Evolutionary conservation across 768 basidiomycete species (phyloP).

Genomic region (Kwoniella dejecticola): DNA sequence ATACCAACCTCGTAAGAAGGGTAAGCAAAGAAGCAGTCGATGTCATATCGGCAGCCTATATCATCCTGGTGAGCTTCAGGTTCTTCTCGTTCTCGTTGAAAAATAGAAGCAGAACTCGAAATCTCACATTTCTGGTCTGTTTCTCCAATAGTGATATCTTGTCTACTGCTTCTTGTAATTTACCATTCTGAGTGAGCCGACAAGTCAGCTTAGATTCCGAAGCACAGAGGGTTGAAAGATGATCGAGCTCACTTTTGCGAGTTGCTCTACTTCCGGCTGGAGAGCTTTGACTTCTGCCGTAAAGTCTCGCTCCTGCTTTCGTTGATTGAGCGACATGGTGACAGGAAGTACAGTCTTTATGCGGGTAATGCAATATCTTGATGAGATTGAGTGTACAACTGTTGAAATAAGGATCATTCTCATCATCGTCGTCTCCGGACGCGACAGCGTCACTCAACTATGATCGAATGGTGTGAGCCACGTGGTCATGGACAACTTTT

Average conservation of each 20-base stretch:
- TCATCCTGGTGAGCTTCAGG: not conserved
- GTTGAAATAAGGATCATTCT: too few relatives aligned
- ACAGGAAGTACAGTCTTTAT: too few relatives aligned
- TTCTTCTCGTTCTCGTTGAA: not conserved
- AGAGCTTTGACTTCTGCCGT: constrained; percentile 77
- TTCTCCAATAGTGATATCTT: constrained; percentile 88
- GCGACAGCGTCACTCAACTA: constrained; percentile 12
- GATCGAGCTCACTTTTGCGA: constrained; percentile 66
- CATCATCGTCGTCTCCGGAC: constrained; percentile 5
- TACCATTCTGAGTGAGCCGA: constrained; percentile 65
- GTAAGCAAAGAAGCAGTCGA: constrained; percentile 89
- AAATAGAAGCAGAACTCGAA: not conserved
- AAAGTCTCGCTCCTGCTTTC: constrained; percentile 64
- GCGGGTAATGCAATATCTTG: too few relatives aligned
- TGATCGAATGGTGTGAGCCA: too few relatives aligned
- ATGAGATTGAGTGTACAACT: too few relatives aligned
- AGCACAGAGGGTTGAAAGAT: not conserved
- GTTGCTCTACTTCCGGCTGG: constrained; percentile 66
- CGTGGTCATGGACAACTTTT: not conserved
- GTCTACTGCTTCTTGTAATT: constrained; percentile 82
- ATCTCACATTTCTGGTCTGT: constrained; percentile 85
- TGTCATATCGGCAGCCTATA: constrained; percentile 82
- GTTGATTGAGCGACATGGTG: constrained; percentile 33
- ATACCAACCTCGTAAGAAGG: constrained; percentile 70
- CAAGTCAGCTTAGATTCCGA: constrained; percentile 9